Conservation (phyloP, 306 rosid species). For the Calophaca sinica region DNA sequence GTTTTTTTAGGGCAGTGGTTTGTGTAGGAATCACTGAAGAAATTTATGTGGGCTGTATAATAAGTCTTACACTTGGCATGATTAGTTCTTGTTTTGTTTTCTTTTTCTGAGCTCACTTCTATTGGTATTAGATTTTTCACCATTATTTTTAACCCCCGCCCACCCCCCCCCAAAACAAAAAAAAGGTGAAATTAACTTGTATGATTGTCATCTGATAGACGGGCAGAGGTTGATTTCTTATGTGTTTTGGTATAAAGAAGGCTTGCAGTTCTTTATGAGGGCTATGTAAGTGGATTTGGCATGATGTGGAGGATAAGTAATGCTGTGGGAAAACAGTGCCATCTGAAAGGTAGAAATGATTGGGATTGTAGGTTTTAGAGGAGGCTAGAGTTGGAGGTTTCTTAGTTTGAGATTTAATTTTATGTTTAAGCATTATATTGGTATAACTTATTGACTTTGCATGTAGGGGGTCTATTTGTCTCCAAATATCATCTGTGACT, state of each 20-base stretch:
- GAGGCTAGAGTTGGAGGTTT: constrained; percentile 33
- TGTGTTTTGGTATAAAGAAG: constrained; percentile 6
- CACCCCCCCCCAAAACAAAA: not conserved
- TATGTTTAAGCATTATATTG: not conserved
- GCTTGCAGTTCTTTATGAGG: constrained; percentile 17
- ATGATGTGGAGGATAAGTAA: not conserved
- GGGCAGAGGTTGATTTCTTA: constrained; percentile 6
- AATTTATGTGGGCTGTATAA: not conserved
- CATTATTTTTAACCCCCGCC: not conserved
- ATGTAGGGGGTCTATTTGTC: not conserved
- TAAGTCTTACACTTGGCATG: not conserved
- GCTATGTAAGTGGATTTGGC: constrained; percentile 11
- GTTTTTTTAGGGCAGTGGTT: not conserved
- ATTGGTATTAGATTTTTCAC: not conserved
- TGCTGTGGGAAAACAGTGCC: constrained; percentile 3
- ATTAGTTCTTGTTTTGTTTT: not conserved
- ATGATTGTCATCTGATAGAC: constrained; percentile 16
- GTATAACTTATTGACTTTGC: constrained; percentile 5
- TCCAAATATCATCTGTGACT: constrained; percentile 12
- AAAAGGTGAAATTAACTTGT: not conserved
- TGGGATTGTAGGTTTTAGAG: not conserved
- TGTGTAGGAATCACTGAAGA: not conserved
- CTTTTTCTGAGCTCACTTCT: constrained; percentile 1
- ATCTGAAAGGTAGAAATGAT: not conserved
- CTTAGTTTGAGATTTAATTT: not conserved